These are phyloP conservation scores for Ganoderma resinaceum DNA, from an alignment of 1,284 basidiomycete species.

Conservation along the genomic window DNA sequence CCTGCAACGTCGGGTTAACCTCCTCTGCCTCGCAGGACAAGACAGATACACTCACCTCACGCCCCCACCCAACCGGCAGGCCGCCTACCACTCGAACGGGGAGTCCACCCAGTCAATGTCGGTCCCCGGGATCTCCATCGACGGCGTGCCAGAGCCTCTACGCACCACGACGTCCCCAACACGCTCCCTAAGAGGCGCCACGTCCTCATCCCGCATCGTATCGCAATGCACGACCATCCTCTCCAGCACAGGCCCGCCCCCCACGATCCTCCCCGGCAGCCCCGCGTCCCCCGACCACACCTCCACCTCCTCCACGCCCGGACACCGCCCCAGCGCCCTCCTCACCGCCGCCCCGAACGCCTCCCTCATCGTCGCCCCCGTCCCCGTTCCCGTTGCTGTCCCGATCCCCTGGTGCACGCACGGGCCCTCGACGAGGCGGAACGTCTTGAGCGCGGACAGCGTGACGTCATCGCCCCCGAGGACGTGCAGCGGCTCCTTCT, in stretches of 20 bases:
- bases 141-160: constrained; percentile 1
- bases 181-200: not conserved
- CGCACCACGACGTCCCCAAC: constrained; percentile 3
- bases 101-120: constrained; percentile 2
- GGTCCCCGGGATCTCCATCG: constrained; percentile 8
- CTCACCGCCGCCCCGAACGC: not conserved
- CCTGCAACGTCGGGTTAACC: not conserved
- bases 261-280: constrained; percentile 7
- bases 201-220: not conserved
- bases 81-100: constrained; percentile 13
- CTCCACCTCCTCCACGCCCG: not conserved
- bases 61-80: not conserved
- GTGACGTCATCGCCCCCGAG: constrained; percentile 2
- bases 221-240: not conserved
- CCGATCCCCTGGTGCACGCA: not conserved
- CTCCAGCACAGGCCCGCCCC: not conserved
- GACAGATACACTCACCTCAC: not conserved
- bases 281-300: not conserved
- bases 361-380: not conserved
- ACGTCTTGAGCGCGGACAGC: constrained; percentile 13
- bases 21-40: not conserved
- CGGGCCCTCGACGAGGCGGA: not conserved
- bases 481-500: constrained; percentile 14
- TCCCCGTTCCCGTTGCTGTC: not conserved
- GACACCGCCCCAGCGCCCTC: not conserved